phyloP scores from a whole-genome alignment of 257 asterid species.

The Mitragyna speciosa region DNA sequence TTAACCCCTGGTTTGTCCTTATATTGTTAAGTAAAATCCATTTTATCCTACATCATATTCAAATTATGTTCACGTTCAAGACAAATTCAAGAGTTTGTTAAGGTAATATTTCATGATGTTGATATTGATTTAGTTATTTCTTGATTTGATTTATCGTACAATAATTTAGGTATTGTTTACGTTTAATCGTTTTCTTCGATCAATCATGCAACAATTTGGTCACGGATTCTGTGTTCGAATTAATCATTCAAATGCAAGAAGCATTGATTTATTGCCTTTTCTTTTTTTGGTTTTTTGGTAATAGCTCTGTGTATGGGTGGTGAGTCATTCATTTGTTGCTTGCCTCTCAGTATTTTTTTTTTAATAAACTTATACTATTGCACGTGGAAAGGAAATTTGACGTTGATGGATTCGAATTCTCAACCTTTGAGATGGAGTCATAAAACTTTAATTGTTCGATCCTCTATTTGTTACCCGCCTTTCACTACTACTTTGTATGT shows the following conservation, averaged over 20 bases:
- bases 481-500: too few relatives aligned
- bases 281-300: too few relatives aligned
- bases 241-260: background rate
- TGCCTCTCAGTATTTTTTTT: too few relatives aligned
- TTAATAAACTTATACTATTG: too few relatives aligned
- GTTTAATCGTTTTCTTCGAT: too few relatives aligned
- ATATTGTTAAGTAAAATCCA: constrained; percentile 2
- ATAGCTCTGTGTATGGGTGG: background rate
- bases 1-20: constrained; percentile 13
- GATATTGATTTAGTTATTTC: background rate
- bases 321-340: background rate
- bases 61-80: background rate
- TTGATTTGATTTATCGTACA: background rate
- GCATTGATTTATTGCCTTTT: background rate
- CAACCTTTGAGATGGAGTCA: too few relatives aligned
- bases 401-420: too few relatives aligned
- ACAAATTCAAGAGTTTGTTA: background rate
- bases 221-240: background rate
- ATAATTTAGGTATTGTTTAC: background rate
- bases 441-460: too few relatives aligned
- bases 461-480: background rate
- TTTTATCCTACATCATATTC: constrained; percentile 2
- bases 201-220: background rate
- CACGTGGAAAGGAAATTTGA: too few relatives aligned
- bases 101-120: background rate